These are phyloP conservation scores for Amphirosellinia nigrospora DNA, from an alignment of 495 filamentous ascomycete genomes.

Conservation along the genomic window DNA sequence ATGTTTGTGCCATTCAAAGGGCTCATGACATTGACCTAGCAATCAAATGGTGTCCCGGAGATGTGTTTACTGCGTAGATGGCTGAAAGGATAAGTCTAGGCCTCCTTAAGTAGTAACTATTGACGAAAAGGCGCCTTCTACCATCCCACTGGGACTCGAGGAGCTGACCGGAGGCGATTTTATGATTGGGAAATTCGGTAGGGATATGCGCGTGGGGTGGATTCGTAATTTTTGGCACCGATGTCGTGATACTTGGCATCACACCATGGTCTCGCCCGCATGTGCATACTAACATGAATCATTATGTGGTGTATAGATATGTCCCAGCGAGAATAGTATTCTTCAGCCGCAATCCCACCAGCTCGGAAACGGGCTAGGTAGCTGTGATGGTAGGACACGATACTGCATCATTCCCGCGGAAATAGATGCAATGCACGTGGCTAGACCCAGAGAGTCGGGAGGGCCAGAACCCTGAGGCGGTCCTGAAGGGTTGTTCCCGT, in stretches of 20 bases:
- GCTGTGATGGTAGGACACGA: not conserved
- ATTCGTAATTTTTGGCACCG: constrained; percentile 13
- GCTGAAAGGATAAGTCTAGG: constrained; percentile 3
- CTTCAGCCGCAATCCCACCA: constrained; percentile 15
- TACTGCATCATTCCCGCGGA: not conserved
- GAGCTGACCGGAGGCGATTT: not conserved
- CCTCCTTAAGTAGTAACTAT: not conserved
- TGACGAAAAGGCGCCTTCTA: constrained; percentile 1
- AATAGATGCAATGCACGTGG: constrained; percentile 10
- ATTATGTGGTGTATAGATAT: not conserved
- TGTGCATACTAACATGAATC: not conserved
- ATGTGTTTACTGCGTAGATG: not conserved
- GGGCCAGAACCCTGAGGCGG: constrained; percentile 8
- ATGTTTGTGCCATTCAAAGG: not conserved
- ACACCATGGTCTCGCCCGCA: not conserved
- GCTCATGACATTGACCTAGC: not conserved
- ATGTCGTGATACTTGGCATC: constrained; percentile 26
- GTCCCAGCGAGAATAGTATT: not conserved
- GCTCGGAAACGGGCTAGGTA: constrained; percentile 2
- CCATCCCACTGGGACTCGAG: constrained; percentile 5
- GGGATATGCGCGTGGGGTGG: not conserved
- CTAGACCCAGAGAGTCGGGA: not conserved
- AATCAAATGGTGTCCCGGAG: not conserved
- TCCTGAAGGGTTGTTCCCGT: not conserved
- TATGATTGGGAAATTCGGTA: not conserved